These are phyloP conservation scores for Apophysomyces ossiformis DNA, from an alignment of 371 early-diverging fungal species.

Conservation along the genomic window DNA sequence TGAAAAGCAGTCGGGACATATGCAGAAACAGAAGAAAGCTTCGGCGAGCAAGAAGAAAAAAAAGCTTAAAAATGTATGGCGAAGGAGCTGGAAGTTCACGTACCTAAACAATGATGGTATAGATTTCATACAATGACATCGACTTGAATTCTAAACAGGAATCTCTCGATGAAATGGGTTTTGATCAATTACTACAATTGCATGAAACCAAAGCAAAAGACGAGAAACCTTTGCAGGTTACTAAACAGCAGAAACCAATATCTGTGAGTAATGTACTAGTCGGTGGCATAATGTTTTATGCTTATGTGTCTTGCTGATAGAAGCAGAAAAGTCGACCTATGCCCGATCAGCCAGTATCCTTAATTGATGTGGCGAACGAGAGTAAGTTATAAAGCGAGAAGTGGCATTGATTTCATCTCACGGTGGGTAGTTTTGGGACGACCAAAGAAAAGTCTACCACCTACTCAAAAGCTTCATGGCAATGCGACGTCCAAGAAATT, in stretches of 20 bases:
- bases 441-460: not conserved
- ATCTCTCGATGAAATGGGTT: not conserved
- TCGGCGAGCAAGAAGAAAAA: too few relatives aligned
- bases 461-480: too few relatives aligned
- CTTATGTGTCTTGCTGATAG: not conserved
- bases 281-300: not conserved
- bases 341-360: not conserved
- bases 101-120: not conserved
- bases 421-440: not conserved
- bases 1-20: too few relatives aligned
- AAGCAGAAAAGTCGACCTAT: not conserved
- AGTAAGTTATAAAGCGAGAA: not conserved
- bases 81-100: not conserved
- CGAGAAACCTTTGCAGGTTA: not conserved
- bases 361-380: not conserved
- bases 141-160: not conserved
- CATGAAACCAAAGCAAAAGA: not conserved
- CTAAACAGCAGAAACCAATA: not conserved
- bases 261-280: not conserved
- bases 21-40: too few relatives aligned
- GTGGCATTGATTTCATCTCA: not conserved
- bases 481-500: too few relatives aligned
- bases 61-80: too few relatives aligned
- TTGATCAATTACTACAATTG: not conserved
- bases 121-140: not conserved